Conservation (phyloP, 1,284 basidiomycete genomes). For the Boletus holoroseus region DNA sequence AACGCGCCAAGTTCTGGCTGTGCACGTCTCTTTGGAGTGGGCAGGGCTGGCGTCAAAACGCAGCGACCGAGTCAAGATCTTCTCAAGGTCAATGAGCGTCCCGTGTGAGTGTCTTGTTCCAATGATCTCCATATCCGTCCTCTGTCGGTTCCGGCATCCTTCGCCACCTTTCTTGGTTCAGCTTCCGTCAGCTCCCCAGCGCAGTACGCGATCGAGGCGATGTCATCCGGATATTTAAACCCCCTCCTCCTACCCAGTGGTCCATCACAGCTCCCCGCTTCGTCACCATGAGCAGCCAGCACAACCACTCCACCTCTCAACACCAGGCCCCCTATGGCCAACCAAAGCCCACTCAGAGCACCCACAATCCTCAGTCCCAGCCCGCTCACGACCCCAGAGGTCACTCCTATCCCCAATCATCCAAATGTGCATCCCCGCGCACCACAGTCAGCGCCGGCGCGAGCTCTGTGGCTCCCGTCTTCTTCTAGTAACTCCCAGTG, state of each 20-base stretch:
- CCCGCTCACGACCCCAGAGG: slow-evolving; percentile 20
- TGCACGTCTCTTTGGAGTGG: slow-evolving; percentile 5
- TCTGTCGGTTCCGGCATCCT: slow-evolving; percentile 31
- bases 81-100: slow-evolving; percentile 12
- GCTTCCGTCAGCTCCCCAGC: slow-evolving; percentile 17
- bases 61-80: slow-evolving; percentile 8
- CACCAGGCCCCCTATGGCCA: slow-evolving; percentile 20
- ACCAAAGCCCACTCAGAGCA: slow-evolving; percentile 25
- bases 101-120: slow-evolving; percentile 16
- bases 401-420: slow-evolving; percentile 29
- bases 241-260: neutral
- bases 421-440: slow-evolving; percentile 36
- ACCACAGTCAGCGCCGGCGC: slow-evolving; percentile 43
- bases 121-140: slow-evolving; percentile 22
- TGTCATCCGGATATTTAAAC: slow-evolving; percentile 30
- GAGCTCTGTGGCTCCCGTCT: slow-evolving; percentile 42
- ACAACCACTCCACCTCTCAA: slow-evolving; percentile 34
- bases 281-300: slow-evolving; percentile 40
- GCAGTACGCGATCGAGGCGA: slow-evolving; percentile 24
- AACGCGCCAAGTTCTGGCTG: slow-evolving; percentile 15
- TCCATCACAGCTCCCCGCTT: slow-evolving; percentile 12
- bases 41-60: slow-evolving; percentile 9
- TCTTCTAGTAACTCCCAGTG: slow-evolving; percentile 39
- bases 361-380: slow-evolving; percentile 20
- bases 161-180: slow-evolving; percentile 25